Base-by-base conservation (phyloP, 2,329 filamentous ascomycete species). In the Endothia cerciana region DNA sequence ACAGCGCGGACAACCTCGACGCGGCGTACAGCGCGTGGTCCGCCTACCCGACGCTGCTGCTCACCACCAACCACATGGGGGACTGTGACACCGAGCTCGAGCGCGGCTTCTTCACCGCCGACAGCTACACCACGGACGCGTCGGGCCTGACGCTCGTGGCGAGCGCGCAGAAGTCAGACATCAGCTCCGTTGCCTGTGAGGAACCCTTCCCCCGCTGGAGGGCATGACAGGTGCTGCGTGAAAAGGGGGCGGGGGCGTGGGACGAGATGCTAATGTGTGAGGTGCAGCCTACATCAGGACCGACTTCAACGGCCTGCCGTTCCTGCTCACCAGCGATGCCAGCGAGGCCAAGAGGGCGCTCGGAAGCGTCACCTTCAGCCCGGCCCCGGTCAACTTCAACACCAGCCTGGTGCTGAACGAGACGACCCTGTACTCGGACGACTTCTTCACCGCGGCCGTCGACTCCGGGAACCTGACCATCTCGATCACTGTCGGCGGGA, bases 401-500 rank as follows among this genome's bases (percentile, higher is more conserved):
- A 56, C 51, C 2, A 55, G 53, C 36, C n/a, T 61, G 43, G 65
- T 61, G 15, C 58, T 67, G 1, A 64, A 65, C 41, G 57, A 64
- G 17, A 58, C 63, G 22, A 61, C 49, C 33, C 70, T 69, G 19
- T 76, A 77, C 49, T 56, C 49, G 51, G 61, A 56, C 19, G 49
- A 45, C 25, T 33, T 11, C 69, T 65, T 80, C 61, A 76, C 71
- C 17, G 72, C 79, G 13, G 74, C 71, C 2, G 77, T 77, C 28
- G 73, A 80, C 41, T 69, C 72, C 28, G 78, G 75, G 30, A 68
- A 70, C 60, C 74, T 82, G 62, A 73, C 72, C 38, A 73, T 76
- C 33, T 73, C 73, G 19, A 72, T 80, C 53, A 77, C 77, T 17
- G 77, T 82, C 55, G 81, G 79, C 1, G 80, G 80, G 33, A 76